Evolutionary conservation across 2,329 filamentous ascomycete genomes (phyloP), one percentile per base, ranked within the genome.

Genomic region (Albophoma yamanashiensis): DNA sequence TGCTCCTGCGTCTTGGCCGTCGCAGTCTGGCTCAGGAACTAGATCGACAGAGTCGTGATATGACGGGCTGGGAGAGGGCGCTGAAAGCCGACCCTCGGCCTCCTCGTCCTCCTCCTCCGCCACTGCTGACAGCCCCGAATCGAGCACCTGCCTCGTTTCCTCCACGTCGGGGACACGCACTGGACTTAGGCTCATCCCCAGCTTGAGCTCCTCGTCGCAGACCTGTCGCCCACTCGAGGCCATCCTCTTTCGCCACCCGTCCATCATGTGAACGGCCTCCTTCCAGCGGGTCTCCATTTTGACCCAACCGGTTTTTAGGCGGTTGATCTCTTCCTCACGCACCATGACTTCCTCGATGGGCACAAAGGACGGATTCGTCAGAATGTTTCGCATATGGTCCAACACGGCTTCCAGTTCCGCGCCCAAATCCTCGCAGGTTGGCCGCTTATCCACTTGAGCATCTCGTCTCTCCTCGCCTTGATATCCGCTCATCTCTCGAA

Each of bases 311-410:
- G 89, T 84, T 59, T 91, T 86, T 56, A 99, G 79, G 58, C 90
- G 84, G 58, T 83, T 81, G 64, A 99, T 97, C 71, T 97, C 92
- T 62, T 95, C 89, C 64, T 99, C 93, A 59, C 93, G 86, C n/a
- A 92, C 76, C 69, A 95, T 88, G 2, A 99, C 91, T 72, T 97
- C 94, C 67, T 97, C 94, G 27, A 97, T 85, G 0, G 93, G 90
- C 17, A 97, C 94, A 71, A 97, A 99, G 2, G 92, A 96, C 1
- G 94, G 94, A 69, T 97, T 97, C 11, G 92, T 97, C 53, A 99
- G 79, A 43, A 99, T 84, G 2, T 83, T 88, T 64, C 89, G 84
- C 64, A 99, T 82, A 69, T 96, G 91, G 40, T 89, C 85, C 62
- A 97, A 80, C 12, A 96, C 86, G 8, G 78, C 78, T 58, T 92